Base-by-base conservation (phyloP, 805 yeast species). In the Sungouiozyma ichnusensis region DNA sequence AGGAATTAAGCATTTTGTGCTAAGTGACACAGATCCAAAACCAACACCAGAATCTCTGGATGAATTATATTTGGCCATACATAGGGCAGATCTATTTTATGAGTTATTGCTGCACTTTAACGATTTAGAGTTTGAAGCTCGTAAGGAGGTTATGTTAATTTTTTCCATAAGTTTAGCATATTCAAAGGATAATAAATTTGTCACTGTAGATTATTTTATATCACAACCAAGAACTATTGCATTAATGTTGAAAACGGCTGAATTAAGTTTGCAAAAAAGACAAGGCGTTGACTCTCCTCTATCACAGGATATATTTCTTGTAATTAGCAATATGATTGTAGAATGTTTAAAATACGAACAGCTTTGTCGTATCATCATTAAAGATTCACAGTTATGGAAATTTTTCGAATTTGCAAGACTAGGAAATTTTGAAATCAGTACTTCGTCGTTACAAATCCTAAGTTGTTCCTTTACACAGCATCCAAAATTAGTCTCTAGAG, bases 351-450 rank as follows among this genome's bases (percentile, higher is more conserved):
- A 82, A 55, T 77, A 79, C 57, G 96, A 87, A 60, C 71, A 67
- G 37, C 68, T 92, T 42, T 73, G 83, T 29, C 67, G 71, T 41
- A 71, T 73, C 45, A 68, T 86, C 9, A 56, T 90, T 35, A 63
- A 69, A 35, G 78, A 78, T 48, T 72, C 76, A 16, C 65, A 68
- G 18, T 71, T 90, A 48, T 92, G 97, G 97, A 75, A 76, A 47
- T 81, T 78, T 53, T 90, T 92, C 62, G 76, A 74, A 36, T 85
- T 83, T 58, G 84, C 85, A 33, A 81, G 79, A 50, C 68, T 73
- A 33, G 81, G 80, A 3, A 77, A 82, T 20, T 92, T 92, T 65
- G 97, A 92, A 63, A 76, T 84, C 17, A 86, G 95, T 44, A 85
- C 96, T 0, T 96, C 87, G 57, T 77, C 95, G 1, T 84, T 90